Percentiles rank a stretch among this genome's conserved stretches.
These are phyloP conservation scores for Carpinus viminea DNA, from an alignment of 306 rosid genomes.

Conservation along the genomic window DNA sequence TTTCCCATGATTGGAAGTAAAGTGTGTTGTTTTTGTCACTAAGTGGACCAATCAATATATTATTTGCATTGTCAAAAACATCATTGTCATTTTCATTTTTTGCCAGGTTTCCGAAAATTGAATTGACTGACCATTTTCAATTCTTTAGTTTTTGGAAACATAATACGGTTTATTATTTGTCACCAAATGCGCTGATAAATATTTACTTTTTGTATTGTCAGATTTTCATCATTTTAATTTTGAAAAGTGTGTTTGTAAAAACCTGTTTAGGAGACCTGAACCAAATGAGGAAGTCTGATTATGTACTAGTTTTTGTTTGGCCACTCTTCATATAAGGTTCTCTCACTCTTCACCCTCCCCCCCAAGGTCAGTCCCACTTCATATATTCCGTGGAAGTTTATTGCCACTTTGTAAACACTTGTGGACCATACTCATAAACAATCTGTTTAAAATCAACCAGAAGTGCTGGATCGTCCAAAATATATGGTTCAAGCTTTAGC, in stretches of 20 bases:
- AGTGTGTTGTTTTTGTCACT: not conserved
- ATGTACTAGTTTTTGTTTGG: not conserved
- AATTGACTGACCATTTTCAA: not conserved
- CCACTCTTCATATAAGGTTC: not conserved
- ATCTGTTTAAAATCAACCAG: not conserved
- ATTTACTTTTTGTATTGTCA: not conserved
- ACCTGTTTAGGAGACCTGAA: not conserved
- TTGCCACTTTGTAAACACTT: not conserved
- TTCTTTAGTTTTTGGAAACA: not conserved
- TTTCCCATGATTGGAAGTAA: too few species aligned
- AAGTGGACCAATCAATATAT: not conserved
- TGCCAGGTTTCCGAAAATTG: not conserved
- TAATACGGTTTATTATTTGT: not conserved
- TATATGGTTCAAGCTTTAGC: not conserved
- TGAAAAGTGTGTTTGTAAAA: not conserved
- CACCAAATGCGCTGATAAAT: not conserved
- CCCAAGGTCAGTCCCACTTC: too few species aligned
- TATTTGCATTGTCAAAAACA: not conserved
- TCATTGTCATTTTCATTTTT: not conserved
- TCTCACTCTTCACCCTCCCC: not conserved
- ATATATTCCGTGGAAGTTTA: not conserved
- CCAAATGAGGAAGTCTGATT: not conserved
- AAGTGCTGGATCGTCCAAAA: not conserved
- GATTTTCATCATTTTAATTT: not conserved
- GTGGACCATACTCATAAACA: not conserved